Evolutionary conservation across 2,329 filamentous ascomycete species (phyloP), one percentile per base, ranked within the genome.

Genomic region (Polychaeton citri): DNA sequence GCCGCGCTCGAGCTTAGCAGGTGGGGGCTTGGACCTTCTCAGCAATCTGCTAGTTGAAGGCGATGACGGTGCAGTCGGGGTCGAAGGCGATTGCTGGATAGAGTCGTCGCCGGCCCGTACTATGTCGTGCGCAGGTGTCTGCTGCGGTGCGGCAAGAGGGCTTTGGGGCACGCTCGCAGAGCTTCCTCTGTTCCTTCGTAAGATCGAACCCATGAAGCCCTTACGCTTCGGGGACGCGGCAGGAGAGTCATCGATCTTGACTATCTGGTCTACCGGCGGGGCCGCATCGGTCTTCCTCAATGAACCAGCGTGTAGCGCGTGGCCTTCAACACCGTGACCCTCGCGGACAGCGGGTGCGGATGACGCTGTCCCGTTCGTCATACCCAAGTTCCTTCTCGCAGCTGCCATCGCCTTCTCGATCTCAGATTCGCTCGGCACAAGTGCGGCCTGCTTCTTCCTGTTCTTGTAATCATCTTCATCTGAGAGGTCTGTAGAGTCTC

Each of bases 401-500:
- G 49, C 50, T 20, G 48, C 56, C 52, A 57, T 59, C 5, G 55
- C 53, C 30, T 55, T 58, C 24, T 62, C 54, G 15, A 60, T 46
- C 30, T 58, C 56, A 17, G 59, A 53, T 19, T 49, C 43, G 20
- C 46, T 49, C 2, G 54, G 54, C 2, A 55, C 52, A 8, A 47
- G 40, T 38, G 44, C 53, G 37, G 37, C 46, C 36, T 38, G 49
- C 42, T 42, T 55, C 37, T 38, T 53, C 36, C 13, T 74, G 71
- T 1, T 75, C 75, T 31, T 51, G 32, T 32, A 58, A 17, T 59
- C 61, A 6, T 58, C 56, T 21, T 64, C 62, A 34, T 66, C 64
- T 33, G 64, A 61, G 0, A 69, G 55, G 48, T 69, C 68, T 3
- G 65, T 68, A 4, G 62, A 65, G 39, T 78, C 76, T 24, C 72